These are phyloP conservation scores for Fistulinella prunicolor DNA, from an alignment of 768 basidiomycete genomes.

Conservation along the genomic window DNA sequence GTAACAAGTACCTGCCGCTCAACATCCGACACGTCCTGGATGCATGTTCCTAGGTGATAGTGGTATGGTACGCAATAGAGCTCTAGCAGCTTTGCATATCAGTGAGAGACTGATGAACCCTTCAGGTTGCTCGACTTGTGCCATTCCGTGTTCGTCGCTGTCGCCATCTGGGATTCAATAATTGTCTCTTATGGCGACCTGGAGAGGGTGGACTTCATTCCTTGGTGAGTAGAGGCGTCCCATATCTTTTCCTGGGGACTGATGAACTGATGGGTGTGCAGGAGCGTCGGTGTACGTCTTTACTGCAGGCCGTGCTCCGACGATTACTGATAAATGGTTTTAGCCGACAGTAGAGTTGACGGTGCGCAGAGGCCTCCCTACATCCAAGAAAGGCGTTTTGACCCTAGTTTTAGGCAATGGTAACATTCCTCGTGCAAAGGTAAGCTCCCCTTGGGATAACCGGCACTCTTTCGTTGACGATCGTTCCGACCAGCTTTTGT, in stretches of 20 bases:
- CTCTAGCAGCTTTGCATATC: not conserved
- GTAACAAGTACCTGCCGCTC: not conserved
- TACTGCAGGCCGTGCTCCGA: not conserved
- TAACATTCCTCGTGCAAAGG: conserved; percentile 28
- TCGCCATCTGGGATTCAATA: conserved; percentile 25
- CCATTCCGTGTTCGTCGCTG: conserved; percentile 22
- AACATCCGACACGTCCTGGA: not conserved
- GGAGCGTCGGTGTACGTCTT: conserved; percentile 25
- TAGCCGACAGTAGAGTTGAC: conserved; percentile 23
- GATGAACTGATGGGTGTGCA: not conserved
- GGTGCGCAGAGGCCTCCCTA: conserved; percentile 4
- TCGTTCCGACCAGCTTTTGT: conserved; percentile 18
- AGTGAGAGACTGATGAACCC: not conserved
- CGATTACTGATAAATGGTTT: not conserved
- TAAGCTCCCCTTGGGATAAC: not conserved
- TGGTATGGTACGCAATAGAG: conserved; percentile 15
- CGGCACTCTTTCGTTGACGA: not conserved
- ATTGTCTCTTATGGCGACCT: conserved; percentile 20
- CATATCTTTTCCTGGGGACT: not conserved
- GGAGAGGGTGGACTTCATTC: conserved; percentile 8
- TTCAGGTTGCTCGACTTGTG: conserved; percentile 23
- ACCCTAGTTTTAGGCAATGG: conserved; percentile 15
- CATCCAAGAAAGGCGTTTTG: not conserved
- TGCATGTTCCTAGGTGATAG: conserved; percentile 11
- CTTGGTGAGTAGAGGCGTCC: conserved; percentile 17